A percentile compares a stretch with the other conserved stretches of the same genome.
phyloP scores from a whole-genome alignment of 441 rosid species.

The Capsella rubella region DNA sequence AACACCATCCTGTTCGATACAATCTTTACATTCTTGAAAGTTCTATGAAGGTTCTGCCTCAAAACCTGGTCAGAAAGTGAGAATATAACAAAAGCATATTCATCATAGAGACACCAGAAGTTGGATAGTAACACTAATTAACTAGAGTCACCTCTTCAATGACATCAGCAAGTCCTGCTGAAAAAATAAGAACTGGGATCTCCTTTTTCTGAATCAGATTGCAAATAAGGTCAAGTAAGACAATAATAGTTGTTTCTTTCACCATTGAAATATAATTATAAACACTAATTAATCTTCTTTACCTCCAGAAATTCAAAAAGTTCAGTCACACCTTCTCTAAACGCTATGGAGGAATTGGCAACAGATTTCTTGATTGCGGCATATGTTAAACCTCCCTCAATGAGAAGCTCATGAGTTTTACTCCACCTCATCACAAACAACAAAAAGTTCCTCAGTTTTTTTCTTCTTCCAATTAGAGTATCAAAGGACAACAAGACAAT shows the following conservation, averaged over 20 bases:
- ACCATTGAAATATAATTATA: background rate
- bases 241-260: background rate
- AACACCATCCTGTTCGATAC: constrained; percentile 86
- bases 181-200: constrained; percentile 80
- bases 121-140: background rate
- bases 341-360: constrained; percentile 62
- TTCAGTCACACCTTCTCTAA: constrained; percentile 79
- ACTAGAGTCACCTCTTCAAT: constrained; percentile 77
- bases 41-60: constrained; percentile 79
- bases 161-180: constrained; percentile 94
- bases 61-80: constrained; percentile 58
- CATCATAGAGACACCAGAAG: background rate
- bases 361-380: constrained; percentile 77
- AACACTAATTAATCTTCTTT: constrained; percentile 15
- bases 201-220: constrained; percentile 64
- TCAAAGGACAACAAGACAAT: background rate
- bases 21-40: constrained; percentile 74
- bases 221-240: constrained; percentile 3
- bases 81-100: background rate
- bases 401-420: constrained; percentile 78
- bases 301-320: constrained; percentile 85
- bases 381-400: constrained; percentile 85
- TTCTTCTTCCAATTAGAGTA: background rate
- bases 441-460: background rate
- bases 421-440: constrained; percentile 66